A percentile compares a stretch with the other conserved stretches of the same genome.
phyloP scores from a whole-genome alignment of 1,139 yeast species.

The Scheffersomyces cryptocercus region DNA sequence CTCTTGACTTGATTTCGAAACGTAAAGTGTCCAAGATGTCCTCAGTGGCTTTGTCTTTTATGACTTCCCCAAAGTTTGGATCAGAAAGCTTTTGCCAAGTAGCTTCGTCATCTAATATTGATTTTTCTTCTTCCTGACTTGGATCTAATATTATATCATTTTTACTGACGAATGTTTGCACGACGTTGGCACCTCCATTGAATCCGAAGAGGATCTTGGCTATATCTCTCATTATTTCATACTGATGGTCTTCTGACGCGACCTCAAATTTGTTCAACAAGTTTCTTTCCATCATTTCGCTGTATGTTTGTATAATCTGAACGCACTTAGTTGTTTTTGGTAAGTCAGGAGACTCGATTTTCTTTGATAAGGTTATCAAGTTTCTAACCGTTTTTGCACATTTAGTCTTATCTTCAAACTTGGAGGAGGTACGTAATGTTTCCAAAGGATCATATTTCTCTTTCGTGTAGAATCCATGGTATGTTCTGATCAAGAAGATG shows the following conservation, averaged over 20 bases:
- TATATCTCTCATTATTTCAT: constrained; percentile 73
- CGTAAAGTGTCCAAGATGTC: constrained; percentile 36
- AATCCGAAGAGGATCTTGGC: constrained; percentile 78
- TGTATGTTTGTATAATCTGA: constrained; percentile 62
- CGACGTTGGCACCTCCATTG: constrained; percentile 83
- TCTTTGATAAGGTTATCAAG: constrained; percentile 62
- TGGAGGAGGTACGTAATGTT: constrained; percentile 42
- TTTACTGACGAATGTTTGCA: constrained; percentile 80
- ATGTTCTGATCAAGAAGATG: constrained; percentile 73
- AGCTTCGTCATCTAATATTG: constrained; percentile 39
- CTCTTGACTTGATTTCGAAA: constrained; percentile 62
- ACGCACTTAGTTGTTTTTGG: constrained; percentile 54
- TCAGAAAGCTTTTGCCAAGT: constrained; percentile 39
- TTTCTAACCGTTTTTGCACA: constrained; percentile 74
- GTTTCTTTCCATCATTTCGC: constrained; percentile 74
- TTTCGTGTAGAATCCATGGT: constrained; percentile 67
- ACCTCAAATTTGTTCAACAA: constrained; percentile 58
- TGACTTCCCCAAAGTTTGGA: constrained; percentile 32
- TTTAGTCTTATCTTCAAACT: constrained; percentile 53
- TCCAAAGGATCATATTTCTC: constrained; percentile 67
- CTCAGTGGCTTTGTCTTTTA: constrained; percentile 37
- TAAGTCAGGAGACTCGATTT: constrained; percentile 54
- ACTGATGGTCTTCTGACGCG: constrained; percentile 58
- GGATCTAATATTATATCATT: constrained; percentile 65
- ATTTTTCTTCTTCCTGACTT: constrained; percentile 38